Evolutionary conservation across 176 grass and related monocot species (phyloP).

Genomic region (Ensete ventricosum): DNA sequence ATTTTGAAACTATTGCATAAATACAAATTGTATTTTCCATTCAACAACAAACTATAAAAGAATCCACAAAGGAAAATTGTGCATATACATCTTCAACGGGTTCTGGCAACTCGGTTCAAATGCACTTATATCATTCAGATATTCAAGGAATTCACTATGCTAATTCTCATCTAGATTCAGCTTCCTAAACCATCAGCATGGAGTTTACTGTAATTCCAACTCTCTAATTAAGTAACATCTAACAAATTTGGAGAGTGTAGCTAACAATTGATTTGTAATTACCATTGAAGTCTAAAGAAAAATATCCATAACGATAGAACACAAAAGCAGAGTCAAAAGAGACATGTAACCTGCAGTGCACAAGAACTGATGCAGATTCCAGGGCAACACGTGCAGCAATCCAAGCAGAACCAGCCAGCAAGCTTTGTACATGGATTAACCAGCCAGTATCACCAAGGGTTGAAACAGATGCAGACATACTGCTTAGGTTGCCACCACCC

Average conservation of each 20-base stretch:
- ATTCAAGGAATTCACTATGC: not conserved
- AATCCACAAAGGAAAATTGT: not conserved
- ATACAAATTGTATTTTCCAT: not conserved
- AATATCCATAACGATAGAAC: not conserved
- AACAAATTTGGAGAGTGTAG: not conserved
- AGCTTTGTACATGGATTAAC: conserved; percentile 89
- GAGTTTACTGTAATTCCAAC: not conserved
- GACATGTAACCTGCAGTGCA: conserved; percentile 81
- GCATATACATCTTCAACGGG: not conserved
- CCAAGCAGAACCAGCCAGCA: conserved; percentile 92
- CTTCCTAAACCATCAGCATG: not conserved
- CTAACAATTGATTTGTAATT: not conserved
- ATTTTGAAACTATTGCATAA: not conserved
- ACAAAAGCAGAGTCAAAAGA: conserved; percentile 3
- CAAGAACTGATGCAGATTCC: conserved; percentile 87
- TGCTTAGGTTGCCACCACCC: conserved; percentile 93
- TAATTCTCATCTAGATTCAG: not conserved
- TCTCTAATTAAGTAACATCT: not conserved
- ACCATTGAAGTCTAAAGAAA: not conserved
- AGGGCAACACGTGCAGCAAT: conserved; percentile 77
- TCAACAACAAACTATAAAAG: not conserved
- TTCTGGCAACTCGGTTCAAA: not conserved
- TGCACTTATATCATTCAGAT: no score
- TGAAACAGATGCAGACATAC: conserved; percentile 91
- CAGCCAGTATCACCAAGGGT: conserved; percentile 71